Base-by-base conservation (phyloP, 108 stramenopile species). In the Discostella stelligeroides region DNA sequence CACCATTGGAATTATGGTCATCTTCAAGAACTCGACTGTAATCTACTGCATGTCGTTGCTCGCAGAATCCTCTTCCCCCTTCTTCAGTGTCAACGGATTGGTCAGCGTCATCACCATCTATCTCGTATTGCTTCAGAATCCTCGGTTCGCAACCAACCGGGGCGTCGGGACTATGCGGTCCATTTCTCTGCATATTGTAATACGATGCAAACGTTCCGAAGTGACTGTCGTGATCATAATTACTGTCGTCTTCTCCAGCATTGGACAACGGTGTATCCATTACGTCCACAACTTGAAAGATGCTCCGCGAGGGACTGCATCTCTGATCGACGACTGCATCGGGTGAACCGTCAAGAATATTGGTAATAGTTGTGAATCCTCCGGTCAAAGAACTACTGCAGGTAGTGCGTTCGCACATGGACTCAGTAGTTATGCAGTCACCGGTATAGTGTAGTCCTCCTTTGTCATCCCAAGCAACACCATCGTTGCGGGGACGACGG, bases 361-460 rank as follows among this genome's bases (percentile, higher is more conserved):
- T 55, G 17, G 54, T 55, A 20, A 55, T 55, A 17, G 54, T 55
- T 7, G 54, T 55, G 54, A 29, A 55, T 30, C 54, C 54, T 7
- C 54, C 54, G 12, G 43, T n/a, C 12, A 45, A 11, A 45, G 1
- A 2, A 17, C 15, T 45, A 17, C 15, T 45, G 43, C 43, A 34
- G 34, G 34, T 6, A 34, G 34, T 34, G 34, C 6, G 5, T 6
- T 34, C 34, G 34, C 34, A 34, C 34, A 34, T 34, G 3, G 34
- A 34, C 6, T 34, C 34, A 34, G 34, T 34, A 34, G 3, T n/a
- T n/a, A n/a, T 34, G 34, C 34, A 34, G 34, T 34, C 34, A 34
- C 6, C 6, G 34, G 5, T 6, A 34, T 3, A 6, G 34, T 34
- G 34, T 6, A 34, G 3, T 6, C 34, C 3, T 34, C 6, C 34